Evolutionary conservation across 2,329 filamentous ascomycete genomes (phyloP), one percentile per base, ranked within the genome.

Genomic region (Teratosphaeria epicoccoides): DNA sequence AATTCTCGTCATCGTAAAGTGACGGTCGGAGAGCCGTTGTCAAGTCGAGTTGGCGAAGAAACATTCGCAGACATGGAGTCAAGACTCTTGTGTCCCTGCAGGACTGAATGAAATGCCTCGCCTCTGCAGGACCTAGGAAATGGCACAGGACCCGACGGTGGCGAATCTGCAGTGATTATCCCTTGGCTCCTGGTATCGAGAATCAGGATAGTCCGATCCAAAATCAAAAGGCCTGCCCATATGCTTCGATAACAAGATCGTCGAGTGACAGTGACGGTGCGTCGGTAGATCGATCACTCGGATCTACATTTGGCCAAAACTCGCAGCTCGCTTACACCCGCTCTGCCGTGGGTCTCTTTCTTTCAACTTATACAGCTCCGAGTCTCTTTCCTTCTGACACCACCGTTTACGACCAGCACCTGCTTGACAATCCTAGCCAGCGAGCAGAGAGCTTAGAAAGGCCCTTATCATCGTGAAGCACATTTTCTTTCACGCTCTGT

Each of bases 11-110:
- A 65, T 88, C 86, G 60, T 95, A 80, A 68, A 96, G 85, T 55
- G 85, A 86, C 63, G 93, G 93, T 77, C 93, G 87, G 67, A 96
- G 81, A 67, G 93, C 93, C 74, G 91, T 95, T 53, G 93, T 98
- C 65, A 98, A 81, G 73, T 98, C 91, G 70, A 97, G 80, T 63
- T 86, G 83, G 78, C 94, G 91, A 78, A 96, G 79, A 81, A 95
- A 95, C 91, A 97, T 97, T 78, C 87, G 62, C 60, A 63, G 60
- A 60, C 62, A 65, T 63, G 17, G 49, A 88, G 85, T 75, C 53
- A 20, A 33, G 26, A 26, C 28, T 40, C 33, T 40, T 40, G 33
- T 40, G 14, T 9, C 20, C n/a, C n/a, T 17, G 7, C 12, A 37
- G 33, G 33, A 37, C 33, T 3, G 14, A n/a, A n/a, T n/a, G n/a